Conservation (phyloP, 2,329 filamentous ascomycete genomes). For the Coniochaeta hoffmannii region DNA sequence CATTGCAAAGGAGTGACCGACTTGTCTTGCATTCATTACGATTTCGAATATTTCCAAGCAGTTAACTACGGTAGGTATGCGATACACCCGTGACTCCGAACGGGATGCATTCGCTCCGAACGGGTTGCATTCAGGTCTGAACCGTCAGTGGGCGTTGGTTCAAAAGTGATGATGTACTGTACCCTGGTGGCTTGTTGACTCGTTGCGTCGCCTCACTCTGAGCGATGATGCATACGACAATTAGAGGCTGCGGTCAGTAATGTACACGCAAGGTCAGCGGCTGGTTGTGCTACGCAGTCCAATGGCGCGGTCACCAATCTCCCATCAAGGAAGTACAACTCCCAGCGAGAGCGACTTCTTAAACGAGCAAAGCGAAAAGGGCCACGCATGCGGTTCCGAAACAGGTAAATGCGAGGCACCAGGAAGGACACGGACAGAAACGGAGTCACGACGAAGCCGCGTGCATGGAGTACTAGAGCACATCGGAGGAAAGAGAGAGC, state of each 20-base stretch:
- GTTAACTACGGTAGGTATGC: background rate
- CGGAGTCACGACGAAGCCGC: background rate
- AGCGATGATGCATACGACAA: background rate
- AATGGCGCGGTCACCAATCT: too few relatives aligned
- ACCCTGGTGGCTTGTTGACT: background rate
- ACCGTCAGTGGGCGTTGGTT: too few relatives aligned
- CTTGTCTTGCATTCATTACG: slow-evolving; percentile 1
- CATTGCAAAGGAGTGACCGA: background rate
- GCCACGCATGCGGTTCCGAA: slow-evolving; percentile 1
- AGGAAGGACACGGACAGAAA: background rate
- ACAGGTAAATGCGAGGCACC: background rate
- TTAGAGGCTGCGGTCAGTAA: too few relatives aligned
- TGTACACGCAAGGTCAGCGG: background rate
- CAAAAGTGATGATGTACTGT: background rate
- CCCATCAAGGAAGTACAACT: background rate
- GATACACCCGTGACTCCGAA: background rate
- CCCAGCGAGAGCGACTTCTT: background rate
- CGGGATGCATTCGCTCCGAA: too few relatives aligned
- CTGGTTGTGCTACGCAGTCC: background rate
- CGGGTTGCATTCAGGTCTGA: too few relatives aligned
- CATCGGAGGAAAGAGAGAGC: background rate
- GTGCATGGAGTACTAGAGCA: background rate
- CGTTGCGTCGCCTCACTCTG: background rate
- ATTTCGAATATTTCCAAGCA: background rate
- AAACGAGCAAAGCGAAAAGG: background rate